A percentile compares a stretch with the other conserved stretches of the same genome.
These are phyloP conservation scores for Dactylellina cionopaga DNA, from an alignment of 2,329 filamentous ascomycete genomes.

Conservation along the genomic window DNA sequence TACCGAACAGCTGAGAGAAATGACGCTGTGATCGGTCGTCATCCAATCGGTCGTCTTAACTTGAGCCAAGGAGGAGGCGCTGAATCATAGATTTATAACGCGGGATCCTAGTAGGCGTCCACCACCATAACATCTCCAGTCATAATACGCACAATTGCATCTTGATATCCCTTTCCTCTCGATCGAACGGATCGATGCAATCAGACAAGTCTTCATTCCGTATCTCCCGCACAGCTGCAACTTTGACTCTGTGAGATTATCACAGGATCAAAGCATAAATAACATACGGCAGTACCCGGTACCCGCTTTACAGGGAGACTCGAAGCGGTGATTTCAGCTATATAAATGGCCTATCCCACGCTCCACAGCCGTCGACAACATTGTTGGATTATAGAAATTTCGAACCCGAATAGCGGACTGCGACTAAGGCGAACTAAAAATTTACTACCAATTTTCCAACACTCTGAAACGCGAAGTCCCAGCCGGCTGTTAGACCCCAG, in stretches of 20 bases:
- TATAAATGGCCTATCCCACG: slow-evolving; percentile 28
- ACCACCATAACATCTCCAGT: not conserved
- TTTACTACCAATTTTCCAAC: slow-evolving; percentile 6
- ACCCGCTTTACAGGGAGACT: not conserved
- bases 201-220: slow-evolving; percentile 8
- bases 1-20: not conserved
- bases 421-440: not conserved
- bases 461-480: slow-evolving; percentile 5
- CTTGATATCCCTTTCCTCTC: not conserved
- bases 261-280: too few relatives aligned
- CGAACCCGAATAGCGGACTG: not conserved
- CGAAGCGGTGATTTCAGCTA: not conserved
- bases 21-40: too few relatives aligned
- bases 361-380: not conserved
- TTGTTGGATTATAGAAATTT: slow-evolving; percentile 2
- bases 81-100: not conserved
- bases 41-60: not conserved
- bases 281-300: not conserved
- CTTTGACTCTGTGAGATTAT: too few relatives aligned
- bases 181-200: not conserved
- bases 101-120: not conserved
- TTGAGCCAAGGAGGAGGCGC: not conserved
- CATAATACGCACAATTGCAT: not conserved
- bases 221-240: not conserved
- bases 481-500: not conserved